phyloP scores from a whole-genome alignment of 1,284 basidiomycete genomes.

The Ustilago nuda region DNA sequence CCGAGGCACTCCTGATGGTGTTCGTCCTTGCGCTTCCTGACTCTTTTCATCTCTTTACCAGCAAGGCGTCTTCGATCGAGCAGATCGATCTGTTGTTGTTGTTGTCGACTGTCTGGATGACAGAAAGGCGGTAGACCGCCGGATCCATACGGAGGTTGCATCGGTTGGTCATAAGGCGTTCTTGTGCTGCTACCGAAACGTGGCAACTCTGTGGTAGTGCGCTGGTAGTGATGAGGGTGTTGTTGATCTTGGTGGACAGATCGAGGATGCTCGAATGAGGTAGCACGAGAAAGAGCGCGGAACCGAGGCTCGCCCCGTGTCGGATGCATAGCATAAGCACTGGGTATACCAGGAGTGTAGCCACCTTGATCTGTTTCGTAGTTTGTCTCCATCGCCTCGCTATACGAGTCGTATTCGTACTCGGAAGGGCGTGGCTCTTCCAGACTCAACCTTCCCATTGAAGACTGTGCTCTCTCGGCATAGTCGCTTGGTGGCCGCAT shows the following conservation, averaged over 20 bases:
- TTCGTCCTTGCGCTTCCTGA: conserved; percentile 52
- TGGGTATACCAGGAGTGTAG: not conserved
- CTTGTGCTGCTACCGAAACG: conserved; percentile 4
- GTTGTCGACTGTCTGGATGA: conserved; percentile 22
- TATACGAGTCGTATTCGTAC: not conserved
- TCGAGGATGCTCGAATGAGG: conserved; percentile 33
- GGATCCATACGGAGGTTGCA: conserved; percentile 4
- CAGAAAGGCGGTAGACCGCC: conserved; percentile 9
- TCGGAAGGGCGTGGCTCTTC: conserved; percentile 21
- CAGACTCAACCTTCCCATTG: conserved; percentile 16
- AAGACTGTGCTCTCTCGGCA: conserved; percentile 13
- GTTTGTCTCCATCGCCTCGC: conserved; percentile 4
- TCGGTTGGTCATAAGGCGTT: conserved; percentile 1
- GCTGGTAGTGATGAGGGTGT: not conserved
- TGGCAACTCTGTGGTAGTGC: not conserved
- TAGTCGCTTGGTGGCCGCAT: conserved; percentile 7
- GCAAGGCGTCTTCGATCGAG: conserved; percentile 39
- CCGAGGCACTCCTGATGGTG: conserved; percentile 54
- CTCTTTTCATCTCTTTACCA: conserved; percentile 51
- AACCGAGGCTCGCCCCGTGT: conserved; percentile 4
- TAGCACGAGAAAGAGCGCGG: conserved; percentile 23
- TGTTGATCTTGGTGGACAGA: not conserved
- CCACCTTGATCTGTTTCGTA: conserved; percentile 1
- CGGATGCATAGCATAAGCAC: not conserved
- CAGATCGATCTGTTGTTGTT: conserved; percentile 42